These are phyloP conservation scores for Bruguiera sexangula DNA, from an alignment of 345 rosid species.

Conservation along the genomic window DNA sequence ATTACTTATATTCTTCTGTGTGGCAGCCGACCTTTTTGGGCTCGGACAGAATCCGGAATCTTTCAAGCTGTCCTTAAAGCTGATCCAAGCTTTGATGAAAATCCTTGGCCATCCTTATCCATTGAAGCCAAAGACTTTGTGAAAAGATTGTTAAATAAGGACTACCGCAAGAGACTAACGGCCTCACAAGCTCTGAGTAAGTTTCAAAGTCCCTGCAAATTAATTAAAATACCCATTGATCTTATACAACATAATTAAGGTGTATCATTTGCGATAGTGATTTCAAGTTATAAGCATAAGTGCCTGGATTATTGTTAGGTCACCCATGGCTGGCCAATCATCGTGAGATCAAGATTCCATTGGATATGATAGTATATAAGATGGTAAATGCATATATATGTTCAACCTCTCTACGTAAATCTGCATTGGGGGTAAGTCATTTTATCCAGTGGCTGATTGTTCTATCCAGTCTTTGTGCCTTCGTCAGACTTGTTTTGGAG, in stretches of 20 bases:
- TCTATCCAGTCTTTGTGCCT: not conserved
- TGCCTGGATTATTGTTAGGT: slow-evolving; percentile 38
- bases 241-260: not conserved
- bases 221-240: not conserved
- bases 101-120: slow-evolving; percentile 91
- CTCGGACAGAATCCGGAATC: slow-evolving; percentile 95
- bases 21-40: slow-evolving; percentile 99
- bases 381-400: slow-evolving; percentile 60
- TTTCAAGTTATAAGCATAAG: slow-evolving; percentile 9
- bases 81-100: slow-evolving; percentile 87
- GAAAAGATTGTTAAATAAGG: slow-evolving; percentile 83
- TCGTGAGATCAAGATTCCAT: slow-evolving; percentile 67
- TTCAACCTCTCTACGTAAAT: slow-evolving; percentile 70
- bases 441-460: not conserved
- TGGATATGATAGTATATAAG: slow-evolving; percentile 72
- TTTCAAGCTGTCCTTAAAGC: slow-evolving; percentile 88
- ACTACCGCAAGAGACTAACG: slow-evolving; percentile 84
- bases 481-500: not conserved
- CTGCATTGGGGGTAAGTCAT: slow-evolving; percentile 58
- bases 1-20: slow-evolving; percentile 88
- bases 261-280: not conserved
- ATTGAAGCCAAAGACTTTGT: slow-evolving; percentile 80
- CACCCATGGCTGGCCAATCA: slow-evolving; percentile 85
- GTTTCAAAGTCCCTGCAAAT: slow-evolving; percentile 24
- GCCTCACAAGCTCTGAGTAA: slow-evolving; percentile 94